Evolutionary conservation across 2,329 filamentous ascomycete species (phyloP).

Genomic region (Orbilia blumenaviensis): DNA sequence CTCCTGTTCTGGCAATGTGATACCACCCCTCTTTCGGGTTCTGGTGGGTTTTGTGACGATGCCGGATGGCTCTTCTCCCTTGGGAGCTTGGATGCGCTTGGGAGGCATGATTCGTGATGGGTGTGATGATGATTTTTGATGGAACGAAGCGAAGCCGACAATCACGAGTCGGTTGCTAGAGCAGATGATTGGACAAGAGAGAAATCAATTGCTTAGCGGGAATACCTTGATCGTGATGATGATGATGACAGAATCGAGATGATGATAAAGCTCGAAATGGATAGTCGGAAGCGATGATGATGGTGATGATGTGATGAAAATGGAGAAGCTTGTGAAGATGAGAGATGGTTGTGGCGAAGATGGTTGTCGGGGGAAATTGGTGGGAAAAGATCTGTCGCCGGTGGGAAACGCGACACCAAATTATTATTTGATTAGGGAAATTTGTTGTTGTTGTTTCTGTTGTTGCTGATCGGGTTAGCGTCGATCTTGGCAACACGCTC

Average conservation of each 20-base stretch:
- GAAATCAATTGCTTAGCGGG: background rate
- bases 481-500: slow-evolving; percentile 4
- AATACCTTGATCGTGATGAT: background rate
- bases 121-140: background rate
- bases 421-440: slow-evolving; percentile 35
- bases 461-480: slow-evolving; percentile 37
- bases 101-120: background rate
- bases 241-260: background rate
- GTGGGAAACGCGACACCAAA: slow-evolving; percentile 38
- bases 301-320: background rate
- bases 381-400: background rate
- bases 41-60: background rate
- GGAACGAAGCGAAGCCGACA: background rate
- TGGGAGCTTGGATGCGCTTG: background rate
- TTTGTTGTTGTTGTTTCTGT: slow-evolving; percentile 53
- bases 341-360: background rate
- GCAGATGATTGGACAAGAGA: background rate
- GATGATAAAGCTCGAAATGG: background rate
- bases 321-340: background rate
- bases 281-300: too few species aligned
- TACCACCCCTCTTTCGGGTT: background rate
- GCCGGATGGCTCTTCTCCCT: background rate
- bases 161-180: slow-evolving; percentile 3
- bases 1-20: background rate
- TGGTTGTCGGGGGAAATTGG: background rate